Conservation (phyloP, 768 basidiomycete species). For the Leccinum barrowsii region DNA sequence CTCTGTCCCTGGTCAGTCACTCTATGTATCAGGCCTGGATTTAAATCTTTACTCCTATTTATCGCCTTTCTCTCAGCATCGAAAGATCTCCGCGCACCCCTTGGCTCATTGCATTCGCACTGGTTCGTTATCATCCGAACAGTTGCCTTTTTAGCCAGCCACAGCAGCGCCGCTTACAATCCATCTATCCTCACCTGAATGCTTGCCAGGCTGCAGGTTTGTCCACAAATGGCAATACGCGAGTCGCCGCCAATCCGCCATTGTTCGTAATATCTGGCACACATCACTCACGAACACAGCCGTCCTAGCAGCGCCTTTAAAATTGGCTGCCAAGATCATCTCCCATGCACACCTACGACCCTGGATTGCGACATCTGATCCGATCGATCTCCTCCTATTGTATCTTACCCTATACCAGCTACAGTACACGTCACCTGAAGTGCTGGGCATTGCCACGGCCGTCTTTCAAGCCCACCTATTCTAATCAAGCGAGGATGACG, state of each 20-base stretch:
- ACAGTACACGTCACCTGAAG: constrained; percentile 10
- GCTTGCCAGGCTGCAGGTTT: background rate
- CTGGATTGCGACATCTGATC: constrained; percentile 12
- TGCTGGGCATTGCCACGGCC: background rate
- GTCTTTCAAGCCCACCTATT: background rate
- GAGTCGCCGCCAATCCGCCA: background rate
- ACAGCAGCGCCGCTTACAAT: constrained; percentile 2
- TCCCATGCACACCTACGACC: background rate
- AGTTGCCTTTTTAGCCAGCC: background rate
- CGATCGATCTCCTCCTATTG: constrained; percentile 15
- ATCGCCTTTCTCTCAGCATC: background rate
- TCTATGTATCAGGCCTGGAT: background rate
- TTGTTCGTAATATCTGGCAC: background rate
- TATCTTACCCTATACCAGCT: constrained; percentile 10
- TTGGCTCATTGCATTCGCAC: background rate
- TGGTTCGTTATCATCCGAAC: background rate
- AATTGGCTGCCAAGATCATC: background rate
- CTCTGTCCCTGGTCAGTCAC: background rate
- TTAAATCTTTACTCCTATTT: background rate
- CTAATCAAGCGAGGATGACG: constrained; percentile 11
- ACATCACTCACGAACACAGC: background rate
- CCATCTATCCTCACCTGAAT: background rate
- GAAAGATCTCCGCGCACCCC: background rate
- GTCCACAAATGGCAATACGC: background rate
- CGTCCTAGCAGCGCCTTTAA: background rate